Evolutionary conservation across 768 basidiomycete species (phyloP).

Genomic region (Kwoniella europaea): DNA sequence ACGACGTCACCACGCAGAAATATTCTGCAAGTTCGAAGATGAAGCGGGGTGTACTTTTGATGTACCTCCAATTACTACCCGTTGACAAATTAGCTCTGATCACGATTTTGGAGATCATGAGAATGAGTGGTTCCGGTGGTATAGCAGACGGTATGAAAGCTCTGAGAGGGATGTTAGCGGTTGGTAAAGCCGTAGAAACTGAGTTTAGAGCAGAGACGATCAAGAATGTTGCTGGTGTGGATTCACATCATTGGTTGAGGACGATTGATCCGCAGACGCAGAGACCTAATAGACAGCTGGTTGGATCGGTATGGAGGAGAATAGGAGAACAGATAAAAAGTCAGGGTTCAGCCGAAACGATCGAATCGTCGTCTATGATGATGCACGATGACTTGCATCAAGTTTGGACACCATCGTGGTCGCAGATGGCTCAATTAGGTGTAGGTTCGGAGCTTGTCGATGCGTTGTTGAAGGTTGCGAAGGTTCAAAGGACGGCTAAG

Average conservation of each 20-base stretch:
- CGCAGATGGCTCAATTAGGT: constrained; percentile 73
- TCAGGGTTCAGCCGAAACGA: not conserved
- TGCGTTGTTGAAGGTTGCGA: constrained; percentile 80
- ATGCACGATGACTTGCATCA: constrained; percentile 28
- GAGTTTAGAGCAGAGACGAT: constrained; percentile 84
- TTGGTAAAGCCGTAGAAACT: constrained; percentile 84
- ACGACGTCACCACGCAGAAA: constrained; percentile 28
- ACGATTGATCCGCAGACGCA: constrained; percentile 47
- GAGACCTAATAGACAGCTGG: constrained; percentile 34
- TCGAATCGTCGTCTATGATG: constrained; percentile 6
- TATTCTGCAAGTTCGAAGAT: constrained; percentile 27
- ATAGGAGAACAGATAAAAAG: constrained; percentile 31
- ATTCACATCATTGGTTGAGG: constrained; percentile 46
- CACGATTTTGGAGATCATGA: constrained; percentile 86
- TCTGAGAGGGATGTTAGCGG: constrained; percentile 73
- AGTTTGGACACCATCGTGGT: constrained; percentile 69
- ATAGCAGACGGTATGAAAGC: constrained; percentile 88
- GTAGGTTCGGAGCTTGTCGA: constrained; percentile 84
- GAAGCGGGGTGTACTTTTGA: constrained; percentile 61
- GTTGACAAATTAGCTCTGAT: constrained; percentile 82
- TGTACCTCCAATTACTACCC: constrained; percentile 76
- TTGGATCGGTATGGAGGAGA: constrained; percentile 37
- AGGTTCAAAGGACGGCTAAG: constrained; percentile 68
- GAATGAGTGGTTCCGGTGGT: constrained; percentile 72
- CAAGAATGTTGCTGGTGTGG: constrained; percentile 59